Conservation (phyloP, 23 red algal species). For the Gracilaria vermiculophylla region DNA sequence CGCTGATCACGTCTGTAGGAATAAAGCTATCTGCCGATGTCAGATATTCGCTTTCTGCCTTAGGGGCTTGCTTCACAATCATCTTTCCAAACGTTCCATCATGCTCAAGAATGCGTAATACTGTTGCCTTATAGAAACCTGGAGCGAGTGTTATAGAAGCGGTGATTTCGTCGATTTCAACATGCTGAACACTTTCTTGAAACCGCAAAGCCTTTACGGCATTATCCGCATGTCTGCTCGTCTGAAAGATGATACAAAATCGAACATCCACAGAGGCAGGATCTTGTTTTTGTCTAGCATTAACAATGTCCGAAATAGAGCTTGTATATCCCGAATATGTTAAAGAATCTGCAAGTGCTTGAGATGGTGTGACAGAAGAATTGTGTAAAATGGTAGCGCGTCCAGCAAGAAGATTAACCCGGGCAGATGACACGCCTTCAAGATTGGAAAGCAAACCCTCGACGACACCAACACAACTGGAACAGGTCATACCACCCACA, state of each 20-base stretch:
- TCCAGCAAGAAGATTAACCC: conserved; percentile 70
- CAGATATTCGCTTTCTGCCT: conserved; percentile 14
- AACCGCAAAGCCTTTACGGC: conserved; percentile 45
- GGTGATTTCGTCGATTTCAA: background rate
- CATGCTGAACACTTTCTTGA: conserved; percentile 5
- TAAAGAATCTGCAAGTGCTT: conserved; percentile 16
- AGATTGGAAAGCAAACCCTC: conserved; percentile 55
- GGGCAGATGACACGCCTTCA: conserved; percentile 36
- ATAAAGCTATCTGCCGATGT: background rate
- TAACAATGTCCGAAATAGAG: background rate
- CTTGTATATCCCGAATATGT: conserved; percentile 31
- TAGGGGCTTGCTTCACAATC: conserved; percentile 23
- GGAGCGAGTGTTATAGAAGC: conserved; percentile 5
- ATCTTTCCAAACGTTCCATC: conserved; percentile 60
- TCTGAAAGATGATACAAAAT: conserved; percentile 47
- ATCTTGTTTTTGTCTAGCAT: background rate
- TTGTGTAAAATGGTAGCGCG: conserved; percentile 63
- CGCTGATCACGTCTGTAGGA: conserved; percentile 58
- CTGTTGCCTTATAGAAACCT: conserved; percentile 28
- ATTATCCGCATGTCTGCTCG: conserved; percentile 27
- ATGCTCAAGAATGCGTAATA: conserved; percentile 27
- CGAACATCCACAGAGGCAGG: background rate
- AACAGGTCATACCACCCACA: conserved; percentile 81
- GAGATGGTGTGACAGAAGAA: background rate
- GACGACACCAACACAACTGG: conserved; percentile 74